phyloP scores from a whole-genome alignment of 176 grass and related monocot genomes.

The Oryza glaberrima region DNA sequence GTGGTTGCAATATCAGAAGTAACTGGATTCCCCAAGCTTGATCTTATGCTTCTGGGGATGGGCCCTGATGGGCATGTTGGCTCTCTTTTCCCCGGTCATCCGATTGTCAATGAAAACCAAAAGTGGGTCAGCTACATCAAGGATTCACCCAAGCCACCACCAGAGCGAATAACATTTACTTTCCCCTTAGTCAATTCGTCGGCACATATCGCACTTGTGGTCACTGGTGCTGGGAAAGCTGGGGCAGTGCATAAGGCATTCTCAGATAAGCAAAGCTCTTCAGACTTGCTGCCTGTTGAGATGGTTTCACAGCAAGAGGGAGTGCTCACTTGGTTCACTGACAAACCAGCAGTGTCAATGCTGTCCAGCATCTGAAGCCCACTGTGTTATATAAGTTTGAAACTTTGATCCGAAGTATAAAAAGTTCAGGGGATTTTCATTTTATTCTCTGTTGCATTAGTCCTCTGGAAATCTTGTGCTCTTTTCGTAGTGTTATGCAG shows the following conservation, averaged over 20 bases:
- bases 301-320: slow-evolving; percentile 74
- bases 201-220: slow-evolving; percentile 58
- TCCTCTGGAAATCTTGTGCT: neutral
- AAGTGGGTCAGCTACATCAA: slow-evolving; percentile 83
- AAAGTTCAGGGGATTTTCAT: neutral
- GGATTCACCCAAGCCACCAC: slow-evolving; percentile 90
- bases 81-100: slow-evolving; percentile 90
- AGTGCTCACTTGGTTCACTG: slow-evolving; percentile 80
- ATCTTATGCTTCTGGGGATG: slow-evolving; percentile 92
- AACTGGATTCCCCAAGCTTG: slow-evolving; percentile 72
- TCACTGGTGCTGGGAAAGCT: slow-evolving; percentile 73
- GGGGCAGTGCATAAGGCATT: slow-evolving; percentile 68
- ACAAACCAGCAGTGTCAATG: slow-evolving; percentile 77
- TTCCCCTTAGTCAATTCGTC: slow-evolving; percentile 85
- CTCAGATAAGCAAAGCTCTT: slow-evolving; percentile 42
- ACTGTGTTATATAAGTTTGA: neutral
- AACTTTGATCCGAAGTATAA: slow-evolving; percentile 1
- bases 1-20: slow-evolving; percentile 38
- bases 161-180: slow-evolving; percentile 86
- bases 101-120: slow-evolving; percentile 55
- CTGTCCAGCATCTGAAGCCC: slow-evolving; percentile 29
- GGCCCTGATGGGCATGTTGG: slow-evolving; percentile 87
- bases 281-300: slow-evolving; percentile 77
- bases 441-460: neutral
- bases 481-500: neutral